A percentile compares a stretch with the other conserved stretches of the same genome.
These are phyloP conservation scores for Phytophthora colocasiae DNA, from an alignment of 352 stramenopile genomes.

Conservation along the genomic window DNA sequence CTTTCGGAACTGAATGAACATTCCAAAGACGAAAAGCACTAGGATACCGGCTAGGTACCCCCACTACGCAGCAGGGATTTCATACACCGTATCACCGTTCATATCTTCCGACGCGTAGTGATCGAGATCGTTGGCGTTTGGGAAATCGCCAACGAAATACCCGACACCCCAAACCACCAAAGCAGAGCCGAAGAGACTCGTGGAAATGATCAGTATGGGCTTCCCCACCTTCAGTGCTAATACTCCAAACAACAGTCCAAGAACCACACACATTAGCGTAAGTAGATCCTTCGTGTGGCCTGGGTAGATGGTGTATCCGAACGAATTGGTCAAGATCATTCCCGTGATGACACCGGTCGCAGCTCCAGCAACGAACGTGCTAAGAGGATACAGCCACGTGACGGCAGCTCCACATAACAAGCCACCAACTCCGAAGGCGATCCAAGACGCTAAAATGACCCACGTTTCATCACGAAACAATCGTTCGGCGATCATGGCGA, in stretches of 20 bases:
- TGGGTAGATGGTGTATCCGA: slow-evolving; percentile 51
- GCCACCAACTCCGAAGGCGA: slow-evolving; percentile 53
- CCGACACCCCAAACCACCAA: slow-evolving; percentile 52
- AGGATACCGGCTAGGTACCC: slow-evolving; percentile 50
- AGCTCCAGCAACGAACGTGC: slow-evolving; percentile 55
- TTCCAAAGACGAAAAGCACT: slow-evolving; percentile 49
- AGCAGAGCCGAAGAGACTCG: slow-evolving; percentile 49
- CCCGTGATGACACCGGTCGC: slow-evolving; percentile 51
- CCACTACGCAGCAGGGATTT: slow-evolving; percentile 55
- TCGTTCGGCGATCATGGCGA: slow-evolving; percentile 39
- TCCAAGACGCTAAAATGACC: slow-evolving; percentile 55
- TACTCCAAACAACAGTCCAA: slow-evolving; percentile 47
- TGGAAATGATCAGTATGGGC: slow-evolving; percentile 49
- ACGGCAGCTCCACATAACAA: slow-evolving; percentile 45
- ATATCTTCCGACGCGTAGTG: slow-evolving; percentile 32
- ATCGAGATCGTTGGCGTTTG: slow-evolving; percentile 44
- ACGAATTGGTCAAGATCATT: slow-evolving; percentile 46
- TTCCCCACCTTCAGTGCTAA: slow-evolving; percentile 53
- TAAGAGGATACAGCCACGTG: slow-evolving; percentile 46
- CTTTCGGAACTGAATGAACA: slow-evolving; percentile 59
- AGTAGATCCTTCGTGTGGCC: slow-evolving; percentile 48
- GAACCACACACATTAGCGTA: slow-evolving; percentile 36
- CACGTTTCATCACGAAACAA: slow-evolving; percentile 46
- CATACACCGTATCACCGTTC: slow-evolving; percentile 41
- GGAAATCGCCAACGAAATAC: slow-evolving; percentile 60